Percentiles rank a stretch among this genome's conserved stretches.
phyloP scores from a whole-genome alignment of 1,284 basidiomycete species.

The Leccinum fallax region DNA sequence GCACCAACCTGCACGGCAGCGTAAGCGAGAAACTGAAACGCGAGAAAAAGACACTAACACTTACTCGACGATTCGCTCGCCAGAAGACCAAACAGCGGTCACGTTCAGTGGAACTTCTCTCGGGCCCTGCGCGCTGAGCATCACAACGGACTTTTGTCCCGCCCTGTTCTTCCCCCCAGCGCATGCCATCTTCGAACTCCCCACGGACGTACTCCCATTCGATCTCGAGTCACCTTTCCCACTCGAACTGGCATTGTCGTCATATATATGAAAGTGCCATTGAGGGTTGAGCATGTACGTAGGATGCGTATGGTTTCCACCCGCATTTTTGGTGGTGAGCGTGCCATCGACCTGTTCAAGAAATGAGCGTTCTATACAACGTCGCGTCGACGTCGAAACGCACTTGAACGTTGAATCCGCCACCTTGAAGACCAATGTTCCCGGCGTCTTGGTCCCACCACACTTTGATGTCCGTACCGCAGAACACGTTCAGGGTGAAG shows the following conservation, averaged over 20 bases:
- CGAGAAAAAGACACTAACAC: slow-evolving; percentile 28
- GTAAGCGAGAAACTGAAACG: not conserved
- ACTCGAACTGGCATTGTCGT: slow-evolving; percentile 1
- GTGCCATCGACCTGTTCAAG: slow-evolving; percentile 55
- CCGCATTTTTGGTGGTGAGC: slow-evolving; percentile 74
- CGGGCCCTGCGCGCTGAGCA: slow-evolving; percentile 57
- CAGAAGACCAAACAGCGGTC: slow-evolving; percentile 75
- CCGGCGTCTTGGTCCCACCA: slow-evolving; percentile 48
- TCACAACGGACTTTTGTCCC: slow-evolving; percentile 45
- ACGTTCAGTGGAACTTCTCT: slow-evolving; percentile 78
- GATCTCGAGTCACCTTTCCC: not conserved
- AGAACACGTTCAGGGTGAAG: slow-evolving; percentile 66
- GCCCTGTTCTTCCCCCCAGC: not conserved
- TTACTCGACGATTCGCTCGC: slow-evolving; percentile 74
- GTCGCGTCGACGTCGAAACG: not conserved
- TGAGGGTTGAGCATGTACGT: slow-evolving; percentile 93
- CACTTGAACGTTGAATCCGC: slow-evolving; percentile 25
- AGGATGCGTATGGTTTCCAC: slow-evolving; percentile 79
- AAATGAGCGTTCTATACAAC: slow-evolving; percentile 8
- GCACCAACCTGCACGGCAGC: slow-evolving; percentile 45
- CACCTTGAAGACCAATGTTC: slow-evolving; percentile 4
- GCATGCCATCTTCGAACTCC: not conserved
- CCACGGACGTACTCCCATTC: not conserved
- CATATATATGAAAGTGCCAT: slow-evolving; percentile 66
- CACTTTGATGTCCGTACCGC: slow-evolving; percentile 40